Base-by-base conservation (phyloP, 2,329 filamentous ascomycete genomes). In the Arthrobotrys musiformis region DNA sequence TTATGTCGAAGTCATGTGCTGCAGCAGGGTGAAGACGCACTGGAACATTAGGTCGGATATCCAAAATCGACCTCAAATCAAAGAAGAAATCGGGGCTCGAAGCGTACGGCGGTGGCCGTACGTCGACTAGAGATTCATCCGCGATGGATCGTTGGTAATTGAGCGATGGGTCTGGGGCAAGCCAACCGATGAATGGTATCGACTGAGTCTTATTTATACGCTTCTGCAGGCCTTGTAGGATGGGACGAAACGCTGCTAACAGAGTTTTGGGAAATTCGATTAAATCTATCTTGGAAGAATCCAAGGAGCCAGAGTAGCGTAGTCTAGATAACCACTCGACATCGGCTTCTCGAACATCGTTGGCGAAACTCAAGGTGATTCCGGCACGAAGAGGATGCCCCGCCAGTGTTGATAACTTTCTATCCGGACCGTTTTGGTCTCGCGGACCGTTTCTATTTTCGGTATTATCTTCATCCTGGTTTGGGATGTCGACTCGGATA, bases 231-330 rank as follows among this genome's bases (percentile, higher is more conserved):
- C 86, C 87, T 48, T 84, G 82, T 0, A 91, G 83, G 0, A 87
- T 89, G 26, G 88, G 87, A 26, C 85, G 82, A 79, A 91, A 91
- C 0, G 89, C 85, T 0, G 86, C 85, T 1, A 90, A 83, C 1
- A 91, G 81, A 2, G 91, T 83, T 0, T 87, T 87, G 0, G 89
- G 89, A 69, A 91, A 90, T 78, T 91, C 89, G 0, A 91, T 84
- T 0, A 91, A 83, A 15, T 79, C 81, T 40, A 80, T 79, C 22
- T 73, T 62, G 6, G 52, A 63, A 22, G 24, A 28, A 22, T 70
- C 30, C 2, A n/a, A n/a, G n/a, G n/a, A n/a, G n/a, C 1, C 4
- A 7, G 58, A 46, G 5, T 26, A 37, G 15, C 33, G 26, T 19
- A 72, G 48, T 7, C 22, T 61, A 17, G 52, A 76, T 0, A 70